Evolutionary conservation across 2,329 filamentous ascomycete species (phyloP), one percentile per base, ranked within the genome.

Genomic region (Penicillium frequentans): DNA sequence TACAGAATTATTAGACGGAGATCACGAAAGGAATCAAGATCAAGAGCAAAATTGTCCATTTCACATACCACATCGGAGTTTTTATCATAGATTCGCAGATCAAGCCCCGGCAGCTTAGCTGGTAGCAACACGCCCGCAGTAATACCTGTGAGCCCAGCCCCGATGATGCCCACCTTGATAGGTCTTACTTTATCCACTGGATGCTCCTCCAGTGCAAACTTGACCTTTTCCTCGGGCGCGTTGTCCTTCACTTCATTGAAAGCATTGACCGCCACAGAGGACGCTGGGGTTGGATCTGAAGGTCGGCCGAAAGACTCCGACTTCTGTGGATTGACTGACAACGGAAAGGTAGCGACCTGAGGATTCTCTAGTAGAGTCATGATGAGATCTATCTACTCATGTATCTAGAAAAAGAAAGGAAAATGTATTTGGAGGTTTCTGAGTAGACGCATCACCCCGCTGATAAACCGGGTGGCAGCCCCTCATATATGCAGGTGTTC

Each of bases 11-110:
- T 44, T 26, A 31, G 19, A 50, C 24, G 16, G 11, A 27, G 8
- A 14, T 5, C 10, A 29, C 77, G 68, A 54, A 84, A 57, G 81
- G 49, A 29, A 3, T 26, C 5, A 7, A 21, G 39, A 33, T 39
- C 4, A 39, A 8, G 9, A 7, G 0, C 8, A 39, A 10, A 0
- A 19, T 4, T n/a, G 19, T 19, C 19, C 4, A 1, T 39, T 24
- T 5, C 23, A 77, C 84, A 64, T 75, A 88, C 86, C 67, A 89
- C 81, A 50, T 89, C 86, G 0, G 76, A 67, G 61, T 90, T 90
- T 74, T 90, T 90, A 67, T 90, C 87, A 52, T 84, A 85, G 37
- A 90, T 85, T 0, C 80, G 84, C 57, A 91, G 72, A 45, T 89
- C 75, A 48, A 91, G 82, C 0, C 82, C 81, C 0, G 89, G 88